Evolutionary conservation across 2,329 filamentous ascomycete species (phyloP).

Genomic region (Aspergillus clavatus): DNA sequence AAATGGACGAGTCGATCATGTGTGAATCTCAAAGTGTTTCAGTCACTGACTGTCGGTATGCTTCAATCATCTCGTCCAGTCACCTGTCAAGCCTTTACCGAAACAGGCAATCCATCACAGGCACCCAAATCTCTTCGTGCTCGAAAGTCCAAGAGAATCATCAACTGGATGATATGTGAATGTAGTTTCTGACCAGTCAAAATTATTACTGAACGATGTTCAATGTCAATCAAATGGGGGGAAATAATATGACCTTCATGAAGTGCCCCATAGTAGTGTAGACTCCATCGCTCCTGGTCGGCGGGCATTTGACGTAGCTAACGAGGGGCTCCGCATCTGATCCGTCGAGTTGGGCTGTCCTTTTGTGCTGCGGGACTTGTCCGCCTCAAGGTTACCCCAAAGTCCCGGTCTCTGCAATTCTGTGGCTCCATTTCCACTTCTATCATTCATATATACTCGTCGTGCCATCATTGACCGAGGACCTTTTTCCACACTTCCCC

Average conservation of each 20-base stretch:
- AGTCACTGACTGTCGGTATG: background rate
- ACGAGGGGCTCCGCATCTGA: conserved; percentile 24
- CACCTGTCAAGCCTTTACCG: background rate
- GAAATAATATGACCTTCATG: background rate
- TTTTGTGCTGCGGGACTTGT: background rate
- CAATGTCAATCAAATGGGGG: background rate
- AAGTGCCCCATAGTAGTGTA: background rate
- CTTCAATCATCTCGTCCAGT: background rate
- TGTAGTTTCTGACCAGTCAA: background rate
- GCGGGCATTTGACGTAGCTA: conserved; percentile 6
- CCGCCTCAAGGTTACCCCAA: background rate
- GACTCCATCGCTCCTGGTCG: background rate
- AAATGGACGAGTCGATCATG: background rate
- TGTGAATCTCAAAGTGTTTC: background rate
- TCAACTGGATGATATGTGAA: background rate
- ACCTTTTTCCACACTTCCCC: background rate
- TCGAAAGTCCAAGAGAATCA: background rate
- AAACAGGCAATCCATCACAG: background rate
- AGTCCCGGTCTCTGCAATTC: background rate
- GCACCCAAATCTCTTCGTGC: background rate
- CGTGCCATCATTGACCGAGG: background rate
- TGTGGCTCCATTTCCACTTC: background rate
- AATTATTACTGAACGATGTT: background rate
- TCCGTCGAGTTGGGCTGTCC: conserved; percentile 14
- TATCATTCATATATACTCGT: background rate